phyloP scores from a whole-genome alignment of 139 green algal species.

The Coelastrella sp. region DNA sequence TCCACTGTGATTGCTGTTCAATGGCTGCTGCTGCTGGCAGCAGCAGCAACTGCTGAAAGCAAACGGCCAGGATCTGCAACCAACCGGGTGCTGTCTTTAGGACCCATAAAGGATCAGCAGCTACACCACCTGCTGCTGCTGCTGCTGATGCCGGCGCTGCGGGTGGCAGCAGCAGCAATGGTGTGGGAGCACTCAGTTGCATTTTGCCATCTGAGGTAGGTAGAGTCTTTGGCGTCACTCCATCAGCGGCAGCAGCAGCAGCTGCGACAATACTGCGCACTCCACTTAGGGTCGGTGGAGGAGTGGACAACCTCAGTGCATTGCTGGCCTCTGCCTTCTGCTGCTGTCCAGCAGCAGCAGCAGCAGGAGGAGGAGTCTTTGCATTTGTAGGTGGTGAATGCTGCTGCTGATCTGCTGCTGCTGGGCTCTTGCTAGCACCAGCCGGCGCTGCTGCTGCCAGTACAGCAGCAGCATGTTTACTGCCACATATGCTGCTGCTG shows the following conservation, averaged over 20 bases:
- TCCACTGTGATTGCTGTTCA: not conserved
- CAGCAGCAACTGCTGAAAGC: not conserved
- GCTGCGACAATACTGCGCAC: not conserved
- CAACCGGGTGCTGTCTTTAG: not conserved
- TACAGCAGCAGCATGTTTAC: constrained; percentile 18
- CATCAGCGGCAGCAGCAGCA: not conserved
- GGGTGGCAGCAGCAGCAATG: not conserved
- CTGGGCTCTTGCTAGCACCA: not conserved
- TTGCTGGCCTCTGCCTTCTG: not conserved
- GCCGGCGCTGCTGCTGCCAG: constrained; percentile 17
- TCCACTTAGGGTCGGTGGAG: not conserved
- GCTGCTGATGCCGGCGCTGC: not conserved
- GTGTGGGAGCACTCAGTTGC: not conserved
- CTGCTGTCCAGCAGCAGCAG: too few species aligned
- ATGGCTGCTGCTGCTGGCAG: not conserved
- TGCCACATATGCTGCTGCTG: not conserved
- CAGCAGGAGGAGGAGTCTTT: not conserved
- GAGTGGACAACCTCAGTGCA: not conserved
- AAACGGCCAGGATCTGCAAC: constrained; percentile 5
- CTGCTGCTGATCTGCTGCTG: not conserved
- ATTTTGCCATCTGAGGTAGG: not conserved
- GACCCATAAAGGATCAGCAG: not conserved
- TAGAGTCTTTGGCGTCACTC: not conserved
- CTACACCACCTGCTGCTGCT: constrained; percentile 6
- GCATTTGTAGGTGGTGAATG: not conserved